Conservation (phyloP, 2,329 filamentous ascomycete genomes). For the Fusarium succisae region DNA sequence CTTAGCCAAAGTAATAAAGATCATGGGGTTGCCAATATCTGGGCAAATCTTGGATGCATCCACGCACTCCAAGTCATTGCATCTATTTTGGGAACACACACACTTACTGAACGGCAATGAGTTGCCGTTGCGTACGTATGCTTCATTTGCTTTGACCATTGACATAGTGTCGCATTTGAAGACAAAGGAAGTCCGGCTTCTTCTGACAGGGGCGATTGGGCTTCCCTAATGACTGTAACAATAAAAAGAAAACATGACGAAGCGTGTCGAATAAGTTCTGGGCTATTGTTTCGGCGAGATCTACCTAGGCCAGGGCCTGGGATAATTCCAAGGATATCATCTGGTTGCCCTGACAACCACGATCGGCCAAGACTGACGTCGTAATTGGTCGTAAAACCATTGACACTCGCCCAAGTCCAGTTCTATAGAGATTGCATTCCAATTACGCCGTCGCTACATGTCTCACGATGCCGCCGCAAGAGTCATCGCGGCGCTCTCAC, state of each 20-base stretch:
- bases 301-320: neutral
- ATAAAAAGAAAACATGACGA: neutral
- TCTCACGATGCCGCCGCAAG: slow-evolving; percentile 49
- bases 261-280: neutral
- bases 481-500: slow-evolving; percentile 46
- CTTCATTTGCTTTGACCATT: neutral
- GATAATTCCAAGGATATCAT: neutral
- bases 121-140: neutral
- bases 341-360: neutral
- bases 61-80: neutral
- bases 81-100: neutral
- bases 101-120: neutral
- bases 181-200: neutral
- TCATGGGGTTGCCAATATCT: neutral
- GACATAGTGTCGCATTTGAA: neutral
- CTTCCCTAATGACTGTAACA: neutral
- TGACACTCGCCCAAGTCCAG: slow-evolving; percentile 14
- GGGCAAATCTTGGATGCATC: neutral
- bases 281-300: neutral
- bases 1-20: neutral
- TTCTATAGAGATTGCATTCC: slow-evolving; percentile 38
- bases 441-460: slow-evolving; percentile 27
- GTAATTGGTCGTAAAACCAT: slow-evolving; percentile 9
- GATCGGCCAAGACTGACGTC: slow-evolving; percentile 7
- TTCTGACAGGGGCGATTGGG: neutral